phyloP scores from a whole-genome alignment of 805 yeast genomes.

The Clavispora vitiphila region DNA sequence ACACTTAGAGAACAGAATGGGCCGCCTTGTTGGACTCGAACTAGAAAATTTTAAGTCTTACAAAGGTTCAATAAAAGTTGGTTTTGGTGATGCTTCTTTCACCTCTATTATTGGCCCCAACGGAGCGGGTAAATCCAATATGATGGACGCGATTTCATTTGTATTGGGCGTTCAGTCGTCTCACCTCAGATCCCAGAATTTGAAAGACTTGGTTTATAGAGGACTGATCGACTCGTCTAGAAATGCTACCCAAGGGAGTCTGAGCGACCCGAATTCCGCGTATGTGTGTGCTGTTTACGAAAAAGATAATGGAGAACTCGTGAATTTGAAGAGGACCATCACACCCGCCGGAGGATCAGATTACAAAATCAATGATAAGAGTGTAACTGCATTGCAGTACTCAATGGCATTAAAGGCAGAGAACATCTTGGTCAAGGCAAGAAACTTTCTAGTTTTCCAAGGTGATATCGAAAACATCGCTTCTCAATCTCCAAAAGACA shows the following conservation, averaged over 20 bases:
- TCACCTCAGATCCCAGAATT: constrained; percentile 67
- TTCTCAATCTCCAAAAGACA: constrained; percentile 71
- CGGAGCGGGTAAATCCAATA: constrained; percentile 95
- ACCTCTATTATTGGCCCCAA: constrained; percentile 97
- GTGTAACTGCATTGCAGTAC: constrained; percentile 63
- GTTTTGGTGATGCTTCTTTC: constrained; percentile 78
- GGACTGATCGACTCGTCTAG: constrained; percentile 37
- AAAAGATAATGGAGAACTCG: constrained; percentile 50
- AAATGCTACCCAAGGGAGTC: constrained; percentile 4
- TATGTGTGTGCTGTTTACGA: constrained; percentile 77
- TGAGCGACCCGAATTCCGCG: constrained; percentile 49
- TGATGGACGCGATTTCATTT: constrained; percentile 96
- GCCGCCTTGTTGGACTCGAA: constrained; percentile 73
- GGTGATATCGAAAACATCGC: constrained; percentile 96
- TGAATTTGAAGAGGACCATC: constrained; percentile 62
- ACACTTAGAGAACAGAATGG: constrained; percentile 47
- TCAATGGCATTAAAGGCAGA: constrained; percentile 62
- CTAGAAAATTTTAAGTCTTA: constrained; percentile 89
- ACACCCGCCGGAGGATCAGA: constrained; percentile 56
- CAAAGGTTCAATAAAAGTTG: constrained; percentile 66
- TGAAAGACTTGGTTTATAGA: constrained; percentile 77
- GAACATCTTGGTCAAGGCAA: constrained; percentile 80
- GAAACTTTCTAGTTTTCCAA: constrained; percentile 90
- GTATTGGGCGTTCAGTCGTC: constrained; percentile 79
- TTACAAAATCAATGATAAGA: constrained; percentile 58